Percentiles rank a stretch among this genome's conserved stretches.
Evolutionary conservation across 2,329 filamentous ascomycete genomes (phyloP).

Genomic region (Ascochyta koolunga): DNA sequence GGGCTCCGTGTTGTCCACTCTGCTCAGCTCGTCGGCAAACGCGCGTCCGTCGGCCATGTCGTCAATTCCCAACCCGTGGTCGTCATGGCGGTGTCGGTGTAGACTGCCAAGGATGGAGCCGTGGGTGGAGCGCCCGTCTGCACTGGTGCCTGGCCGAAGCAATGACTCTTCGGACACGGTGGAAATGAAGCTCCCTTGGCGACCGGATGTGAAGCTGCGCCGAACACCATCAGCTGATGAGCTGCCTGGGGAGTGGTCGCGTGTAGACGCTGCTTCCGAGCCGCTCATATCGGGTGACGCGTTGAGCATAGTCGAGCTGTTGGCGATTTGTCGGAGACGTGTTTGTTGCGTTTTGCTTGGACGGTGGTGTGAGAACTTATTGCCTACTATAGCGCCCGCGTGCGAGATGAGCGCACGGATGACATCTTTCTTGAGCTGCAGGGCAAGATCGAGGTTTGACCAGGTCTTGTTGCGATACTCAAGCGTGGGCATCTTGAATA

Average conservation of each 20-base stretch:
- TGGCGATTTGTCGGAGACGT: slow-evolving; percentile 83
- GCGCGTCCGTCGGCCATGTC: slow-evolving; percentile 38
- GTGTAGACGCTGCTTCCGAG: slow-evolving; percentile 38
- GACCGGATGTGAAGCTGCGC: slow-evolving; percentile 41
- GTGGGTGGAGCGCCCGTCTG: slow-evolving; percentile 27
- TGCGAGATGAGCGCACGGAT: slow-evolving; percentile 94
- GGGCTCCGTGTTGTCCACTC: slow-evolving; percentile 46
- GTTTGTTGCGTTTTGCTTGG: slow-evolving; percentile 80
- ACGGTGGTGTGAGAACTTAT: slow-evolving; percentile 91
- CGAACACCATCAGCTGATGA: slow-evolving; percentile 37
- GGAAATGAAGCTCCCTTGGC: slow-evolving; percentile 37
- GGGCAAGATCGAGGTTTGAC: slow-evolving; percentile 93
- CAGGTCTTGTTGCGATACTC: slow-evolving; percentile 99
- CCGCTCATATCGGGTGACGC: slow-evolving; percentile 41
- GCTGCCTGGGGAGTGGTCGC: slow-evolving; percentile 41
- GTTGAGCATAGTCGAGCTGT: slow-evolving; percentile 68
- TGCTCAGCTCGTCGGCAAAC: slow-evolving; percentile 45
- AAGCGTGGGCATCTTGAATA: slow-evolving; percentile 91
- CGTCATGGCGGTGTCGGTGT: slow-evolving; percentile 11
- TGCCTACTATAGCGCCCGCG: slow-evolving; percentile 93
- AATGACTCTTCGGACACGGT: slow-evolving; percentile 40
- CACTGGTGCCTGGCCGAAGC: slow-evolving; percentile 22
- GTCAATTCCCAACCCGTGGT: slow-evolving; percentile 23
- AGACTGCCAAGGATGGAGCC: slow-evolving; percentile 35
- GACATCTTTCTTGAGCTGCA: slow-evolving; percentile 92